These are phyloP conservation scores for Russula emetica DNA, from an alignment of 768 basidiomycete species.

Conservation along the genomic window DNA sequence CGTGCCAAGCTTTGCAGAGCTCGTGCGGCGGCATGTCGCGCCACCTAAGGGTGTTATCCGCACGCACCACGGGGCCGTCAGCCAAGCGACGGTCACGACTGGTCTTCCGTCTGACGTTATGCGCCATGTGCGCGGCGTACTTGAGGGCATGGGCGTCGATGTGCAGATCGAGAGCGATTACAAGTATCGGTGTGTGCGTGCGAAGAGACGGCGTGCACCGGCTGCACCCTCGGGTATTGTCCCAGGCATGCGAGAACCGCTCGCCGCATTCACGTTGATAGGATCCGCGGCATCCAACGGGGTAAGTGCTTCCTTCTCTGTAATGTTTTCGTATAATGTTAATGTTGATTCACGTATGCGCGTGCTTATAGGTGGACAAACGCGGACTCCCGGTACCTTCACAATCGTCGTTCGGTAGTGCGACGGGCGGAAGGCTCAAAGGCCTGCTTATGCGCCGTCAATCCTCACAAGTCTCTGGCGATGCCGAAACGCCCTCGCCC, in stretches of 20 bases:
- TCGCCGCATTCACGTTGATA: constrained; percentile 72
- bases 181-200: constrained; percentile 81
- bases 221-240: constrained; percentile 32
- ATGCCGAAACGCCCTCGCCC: constrained; percentile 28
- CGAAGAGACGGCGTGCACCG: constrained; percentile 51
- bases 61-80: constrained; percentile 89
- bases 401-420: constrained; percentile 58
- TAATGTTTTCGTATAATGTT: background rate
- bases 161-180: constrained; percentile 84
- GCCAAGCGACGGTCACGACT: constrained; percentile 83
- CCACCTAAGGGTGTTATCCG: constrained; percentile 53
- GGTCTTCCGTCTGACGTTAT: constrained; percentile 83
- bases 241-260: constrained; percentile 44
- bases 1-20: constrained; percentile 31
- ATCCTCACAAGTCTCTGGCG: constrained; percentile 69
- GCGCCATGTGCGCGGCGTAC: constrained; percentile 71
- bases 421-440: constrained; percentile 73
- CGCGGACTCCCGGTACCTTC: constrained; percentile 84
- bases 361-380: constrained; percentile 64
- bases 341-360: background rate
- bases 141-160: constrained; percentile 88
- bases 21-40: constrained; percentile 34
- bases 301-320: constrained; percentile 46
- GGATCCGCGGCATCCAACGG: constrained; percentile 84
- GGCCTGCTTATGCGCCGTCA: constrained; percentile 88